phyloP scores from a whole-genome alignment of 768 basidiomycete species.

The Neoboletus brunneissimus region DNA sequence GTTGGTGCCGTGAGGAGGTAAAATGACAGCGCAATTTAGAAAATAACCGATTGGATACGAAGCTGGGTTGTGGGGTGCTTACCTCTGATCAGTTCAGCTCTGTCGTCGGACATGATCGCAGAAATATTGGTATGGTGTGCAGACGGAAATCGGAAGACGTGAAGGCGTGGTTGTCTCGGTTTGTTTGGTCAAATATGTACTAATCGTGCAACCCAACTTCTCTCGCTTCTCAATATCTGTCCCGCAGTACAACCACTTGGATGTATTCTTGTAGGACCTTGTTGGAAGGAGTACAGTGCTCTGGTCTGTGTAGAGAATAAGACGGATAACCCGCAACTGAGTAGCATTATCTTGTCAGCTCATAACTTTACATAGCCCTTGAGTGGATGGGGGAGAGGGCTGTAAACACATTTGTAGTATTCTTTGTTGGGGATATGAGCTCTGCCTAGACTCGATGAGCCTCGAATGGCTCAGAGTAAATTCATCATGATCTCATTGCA shows the following conservation, averaged over 20 bases:
- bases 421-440: no score
- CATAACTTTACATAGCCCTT: neutral
- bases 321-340: neutral
- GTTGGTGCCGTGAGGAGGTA: neutral
- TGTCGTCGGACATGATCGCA: conserved; percentile 32
- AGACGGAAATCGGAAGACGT: neutral
- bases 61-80: neutral
- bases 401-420: neutral
- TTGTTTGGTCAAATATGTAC: conserved; percentile 8
- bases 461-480: neutral
- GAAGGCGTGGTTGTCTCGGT: conserved; percentile 7
- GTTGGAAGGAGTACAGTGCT: neutral
- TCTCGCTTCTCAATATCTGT: neutral
- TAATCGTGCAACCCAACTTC: neutral
- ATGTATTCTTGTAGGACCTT: neutral
- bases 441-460: neutral
- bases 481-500: neutral
- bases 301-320: neutral
- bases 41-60: neutral
- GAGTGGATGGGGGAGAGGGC: no score
- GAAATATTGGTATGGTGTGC: neutral
- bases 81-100: conserved; percentile 35
- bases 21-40: neutral
- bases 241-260: neutral
- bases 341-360: neutral